Percentiles rank a stretch among this genome's conserved stretches.
phyloP scores from a whole-genome alignment of 148 eudicot species.

The Rhododendron molle region DNA sequence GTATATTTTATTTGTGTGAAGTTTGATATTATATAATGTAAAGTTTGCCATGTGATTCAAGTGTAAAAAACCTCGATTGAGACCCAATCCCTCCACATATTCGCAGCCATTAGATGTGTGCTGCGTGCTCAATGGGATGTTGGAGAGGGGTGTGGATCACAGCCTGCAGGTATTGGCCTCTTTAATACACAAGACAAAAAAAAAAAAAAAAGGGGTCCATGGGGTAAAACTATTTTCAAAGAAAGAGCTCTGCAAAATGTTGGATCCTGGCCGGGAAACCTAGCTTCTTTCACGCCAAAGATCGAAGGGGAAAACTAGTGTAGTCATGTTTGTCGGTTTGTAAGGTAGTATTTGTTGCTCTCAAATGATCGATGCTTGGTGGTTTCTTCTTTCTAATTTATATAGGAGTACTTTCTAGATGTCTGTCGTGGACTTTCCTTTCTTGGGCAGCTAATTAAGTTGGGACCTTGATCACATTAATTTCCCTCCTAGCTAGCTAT shows the following conservation, averaged over 20 bases:
- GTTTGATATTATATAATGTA: neutral
- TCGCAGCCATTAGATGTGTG: too few relatives aligned
- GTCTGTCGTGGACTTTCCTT: neutral
- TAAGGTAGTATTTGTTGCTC: slow-evolving; percentile 43
- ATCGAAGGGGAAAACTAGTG: slow-evolving; percentile 77
- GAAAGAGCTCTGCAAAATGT: slow-evolving; percentile 86
- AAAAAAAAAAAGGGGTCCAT: too few relatives aligned
- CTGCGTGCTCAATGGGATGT: too few relatives aligned
- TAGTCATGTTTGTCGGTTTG: slow-evolving; percentile 96
- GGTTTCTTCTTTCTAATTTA: neutral
- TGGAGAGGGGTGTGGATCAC: neutral
- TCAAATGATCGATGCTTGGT: neutral
- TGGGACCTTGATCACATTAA: slow-evolving; percentile 1
- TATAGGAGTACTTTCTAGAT: neutral
- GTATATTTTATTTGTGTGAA: neutral
- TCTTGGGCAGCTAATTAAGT: neutral
- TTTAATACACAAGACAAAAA: too few relatives aligned
- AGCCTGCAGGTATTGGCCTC: neutral
- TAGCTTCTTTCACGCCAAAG: slow-evolving; percentile 69
- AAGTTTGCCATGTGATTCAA: neutral
- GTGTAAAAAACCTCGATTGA: too few relatives aligned
- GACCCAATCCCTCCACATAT: too few relatives aligned
- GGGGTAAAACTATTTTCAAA: too few relatives aligned
- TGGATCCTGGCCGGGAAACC: slow-evolving; percentile 86
- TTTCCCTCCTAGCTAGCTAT: too few relatives aligned